These are phyloP conservation scores for Epichloe festucae DNA, from an alignment of 2,329 filamentous ascomycete genomes.

Conservation along the genomic window DNA sequence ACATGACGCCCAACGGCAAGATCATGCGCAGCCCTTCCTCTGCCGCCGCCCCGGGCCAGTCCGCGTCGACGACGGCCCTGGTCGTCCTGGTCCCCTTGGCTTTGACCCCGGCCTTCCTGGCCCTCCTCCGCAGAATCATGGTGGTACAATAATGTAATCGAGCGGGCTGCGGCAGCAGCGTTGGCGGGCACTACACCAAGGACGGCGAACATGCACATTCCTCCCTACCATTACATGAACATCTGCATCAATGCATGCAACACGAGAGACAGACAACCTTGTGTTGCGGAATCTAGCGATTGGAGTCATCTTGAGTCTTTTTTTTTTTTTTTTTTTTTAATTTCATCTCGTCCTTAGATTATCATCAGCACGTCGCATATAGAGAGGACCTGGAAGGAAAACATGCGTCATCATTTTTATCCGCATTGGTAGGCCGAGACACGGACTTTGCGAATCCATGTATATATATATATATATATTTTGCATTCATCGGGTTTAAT, in stretches of 20 bases:
- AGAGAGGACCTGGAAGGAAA: not conserved
- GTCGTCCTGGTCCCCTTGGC: conserved; percentile 12
- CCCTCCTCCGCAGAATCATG: conserved; percentile 9
- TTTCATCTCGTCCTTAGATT: not conserved
- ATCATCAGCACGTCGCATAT: not conserved
- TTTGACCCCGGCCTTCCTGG: conserved; percentile 8
- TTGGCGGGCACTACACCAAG: not conserved
- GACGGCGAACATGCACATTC: not conserved
- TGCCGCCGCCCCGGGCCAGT: not conserved
- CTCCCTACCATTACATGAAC: not conserved
- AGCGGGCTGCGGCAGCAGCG: not conserved
- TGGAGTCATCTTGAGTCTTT: not conserved
- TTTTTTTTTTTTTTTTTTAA: not conserved
- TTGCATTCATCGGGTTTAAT: no score
- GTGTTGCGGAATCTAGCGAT: not conserved
- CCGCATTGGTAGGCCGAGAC: not conserved
- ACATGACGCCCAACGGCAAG: conserved; percentile 66
- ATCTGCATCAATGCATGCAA: not conserved
- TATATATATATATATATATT: no score
- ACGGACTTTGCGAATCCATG: no score
- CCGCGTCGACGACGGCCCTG: conserved; percentile 10
- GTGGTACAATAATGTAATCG: not conserved
- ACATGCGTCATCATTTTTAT: not conserved
- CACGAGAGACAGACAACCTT: no score
- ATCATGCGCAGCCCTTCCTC: conserved; percentile 52